Base-by-base conservation (phyloP, 2,329 filamentous ascomycete species). In the Neofusicoccum laricinum region DNA sequence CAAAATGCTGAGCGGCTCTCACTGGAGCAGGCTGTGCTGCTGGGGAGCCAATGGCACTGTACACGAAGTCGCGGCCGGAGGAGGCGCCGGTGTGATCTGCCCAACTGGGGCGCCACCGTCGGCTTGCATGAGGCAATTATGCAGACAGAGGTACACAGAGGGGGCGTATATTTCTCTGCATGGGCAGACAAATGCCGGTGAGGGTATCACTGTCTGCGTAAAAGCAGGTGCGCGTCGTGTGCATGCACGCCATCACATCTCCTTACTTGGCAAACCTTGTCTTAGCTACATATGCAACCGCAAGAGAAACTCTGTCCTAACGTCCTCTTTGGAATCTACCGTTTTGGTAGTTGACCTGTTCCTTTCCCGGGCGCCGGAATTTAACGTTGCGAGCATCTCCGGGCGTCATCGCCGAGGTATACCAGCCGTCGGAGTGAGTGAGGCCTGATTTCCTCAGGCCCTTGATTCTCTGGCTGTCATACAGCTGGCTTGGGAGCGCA, bases 231-330 rank as follows among this genome's bases (percentile, higher is more conserved):
- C 7, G 30, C 32, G 7, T 14, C 6, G 4, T 15, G n/a, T n/a
- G 36, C n/a, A 32, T 10, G 21, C 53, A 45, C 38, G 11, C 8
- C 38, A 17, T 43, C 10, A 6, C 12, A 21, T 43, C 50, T 36
- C 34, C 53, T 58, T 58, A 32, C 53, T 58, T 58, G 53, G 53
- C 25, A 45, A 40, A 32, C 36, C 19, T 43, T 55, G 51, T 58
- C 21, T 40, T 4, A 32, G 38, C 21, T 15, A n/a, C 38, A 10
- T 11, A 17, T 32, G 38, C 45, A 48, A 30, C 19, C 45, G 14
- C 41, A 17, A 10, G n/a, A 17, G 7, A n/a, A 43, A 43, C 14
- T 17, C 41, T 43, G 17, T 17, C 41, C 41, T 3, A 43, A 43
- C 41, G n/a, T 43, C 41, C 14, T 8, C 6, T 43, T 17, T 1